phyloP scores from a whole-genome alignment of 169 alveolate genomes.

The Eimeria tenella region DNA sequence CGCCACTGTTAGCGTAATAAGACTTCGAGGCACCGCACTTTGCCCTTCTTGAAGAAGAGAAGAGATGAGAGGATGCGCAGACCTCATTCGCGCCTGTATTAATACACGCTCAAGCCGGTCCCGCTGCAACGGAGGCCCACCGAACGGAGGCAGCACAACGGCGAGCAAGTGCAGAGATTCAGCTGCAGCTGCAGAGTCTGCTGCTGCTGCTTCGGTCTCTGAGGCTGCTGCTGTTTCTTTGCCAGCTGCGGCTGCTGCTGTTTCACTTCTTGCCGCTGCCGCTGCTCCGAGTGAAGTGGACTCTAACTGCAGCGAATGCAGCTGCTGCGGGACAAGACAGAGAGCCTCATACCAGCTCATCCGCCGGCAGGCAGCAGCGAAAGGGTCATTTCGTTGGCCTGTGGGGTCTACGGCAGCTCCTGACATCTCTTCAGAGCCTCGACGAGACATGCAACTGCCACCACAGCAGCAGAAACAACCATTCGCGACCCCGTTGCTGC shows the following conservation, averaged over 20 bases:
- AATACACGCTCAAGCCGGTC: background rate
- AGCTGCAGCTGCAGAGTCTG: background rate
- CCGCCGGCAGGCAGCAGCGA: conserved; percentile 18
- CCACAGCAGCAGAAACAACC: background rate
- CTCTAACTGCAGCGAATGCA: background rate
- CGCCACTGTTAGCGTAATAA: conserved; percentile 3
- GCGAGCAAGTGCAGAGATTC: conserved; percentile 26
- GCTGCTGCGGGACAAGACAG: conserved; percentile 24
- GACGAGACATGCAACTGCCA: background rate
- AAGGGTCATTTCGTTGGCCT: background rate
- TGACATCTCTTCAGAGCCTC: background rate
- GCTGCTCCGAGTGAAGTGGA: background rate
- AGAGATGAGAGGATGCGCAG: conserved; percentile 7
- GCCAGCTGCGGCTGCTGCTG: background rate
- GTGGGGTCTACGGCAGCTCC: background rate
- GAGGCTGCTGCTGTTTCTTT: background rate
- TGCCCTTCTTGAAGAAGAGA: background rate
- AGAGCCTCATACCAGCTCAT: conserved; percentile 32
- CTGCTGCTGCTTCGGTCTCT: background rate
- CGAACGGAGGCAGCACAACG: conserved; percentile 27
- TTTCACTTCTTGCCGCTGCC: background rate
- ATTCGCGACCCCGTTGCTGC: background rate
- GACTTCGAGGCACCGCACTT: background rate
- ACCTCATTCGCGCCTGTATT: background rate
- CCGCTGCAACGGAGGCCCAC: background rate